Base-by-base conservation (phyloP, 306 rosid species). In the Ochetophila trinervis region DNA sequence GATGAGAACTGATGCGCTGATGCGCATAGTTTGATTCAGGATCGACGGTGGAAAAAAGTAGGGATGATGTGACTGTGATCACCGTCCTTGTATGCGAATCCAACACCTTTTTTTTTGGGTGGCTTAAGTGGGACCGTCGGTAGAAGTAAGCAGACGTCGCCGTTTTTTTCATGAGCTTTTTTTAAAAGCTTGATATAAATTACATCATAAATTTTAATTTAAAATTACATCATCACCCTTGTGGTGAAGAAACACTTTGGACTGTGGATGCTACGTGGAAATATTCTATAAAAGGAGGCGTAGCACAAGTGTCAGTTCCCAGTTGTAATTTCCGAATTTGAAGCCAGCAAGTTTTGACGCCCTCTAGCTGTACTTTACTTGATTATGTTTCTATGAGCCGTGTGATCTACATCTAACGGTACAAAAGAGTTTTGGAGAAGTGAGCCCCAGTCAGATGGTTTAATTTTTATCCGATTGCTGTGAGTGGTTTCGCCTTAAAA, bases 101-200 rank as follows among this genome's bases (percentile, higher is more conserved):
- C 5, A 20, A 34, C 49, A 5, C 11, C 18, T 67, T 69, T 12
- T 16, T 60, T 22, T 65, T 4, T 36, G 66, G 40, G 45, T 9
- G 13, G 63, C 44, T 1, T 60, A 0, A 5, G 75, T 70, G 76
- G 82, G 74, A 57, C 68, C 77, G 74, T 57, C 62, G 60, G 79
- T 76, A 58, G 63, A 32, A 63, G 32, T 6, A 48, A 61, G 12
- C 18, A 16, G 67, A 50, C 83, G 82, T 40, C 86, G 83, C 76
- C 85, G 85, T 61, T 67, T 74, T 55, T n/a, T 4, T 1, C n/a
- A 42, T 27, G 32, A 27, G 4, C 32, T 27, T 27, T 2, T 58
- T n/a, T 18, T 49, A 14, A 36, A 6, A 9, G 16, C 51, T 5
- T 44, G 4, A 21, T 36, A 13, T 53, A 40, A n/a, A n/a, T n/a